Conservation (phyloP, 2,329 filamentous ascomycete species). For the Alternaria infectoria region DNA sequence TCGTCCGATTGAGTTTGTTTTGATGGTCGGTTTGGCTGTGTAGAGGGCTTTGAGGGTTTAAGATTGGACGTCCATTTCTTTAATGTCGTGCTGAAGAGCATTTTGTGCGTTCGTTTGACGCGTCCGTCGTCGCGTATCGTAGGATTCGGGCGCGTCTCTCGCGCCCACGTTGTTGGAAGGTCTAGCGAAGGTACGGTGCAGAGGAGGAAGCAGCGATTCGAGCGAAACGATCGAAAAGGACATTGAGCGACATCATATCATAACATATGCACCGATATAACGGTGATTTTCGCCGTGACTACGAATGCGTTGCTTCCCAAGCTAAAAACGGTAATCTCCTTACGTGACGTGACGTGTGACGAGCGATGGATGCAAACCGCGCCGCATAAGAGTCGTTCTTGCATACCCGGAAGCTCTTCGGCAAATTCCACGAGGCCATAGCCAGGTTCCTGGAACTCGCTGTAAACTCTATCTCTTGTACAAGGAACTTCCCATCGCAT, state of each 20-base stretch:
- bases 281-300: background rate
- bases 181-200: background rate
- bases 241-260: background rate
- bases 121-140: background rate
- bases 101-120: background rate
- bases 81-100: background rate
- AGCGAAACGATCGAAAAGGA: background rate
- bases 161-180: background rate
- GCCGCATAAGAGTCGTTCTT: background rate
- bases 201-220: background rate
- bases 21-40: background rate
- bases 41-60: background rate
- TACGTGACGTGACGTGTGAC: background rate
- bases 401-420: background rate
- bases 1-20: slow-evolving; percentile 4
- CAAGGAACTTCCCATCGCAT: background rate
- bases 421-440: background rate
- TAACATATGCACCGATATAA: background rate
- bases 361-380: background rate
- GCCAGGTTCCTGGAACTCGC: background rate
- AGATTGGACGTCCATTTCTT: background rate
- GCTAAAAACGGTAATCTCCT: background rate
- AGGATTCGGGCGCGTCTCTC: background rate
- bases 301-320: background rate
- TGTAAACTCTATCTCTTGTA: background rate